These are phyloP conservation scores for Cyclostephanos invisitatus DNA, from an alignment of 108 stramenopile species.

Conservation along the genomic window DNA sequence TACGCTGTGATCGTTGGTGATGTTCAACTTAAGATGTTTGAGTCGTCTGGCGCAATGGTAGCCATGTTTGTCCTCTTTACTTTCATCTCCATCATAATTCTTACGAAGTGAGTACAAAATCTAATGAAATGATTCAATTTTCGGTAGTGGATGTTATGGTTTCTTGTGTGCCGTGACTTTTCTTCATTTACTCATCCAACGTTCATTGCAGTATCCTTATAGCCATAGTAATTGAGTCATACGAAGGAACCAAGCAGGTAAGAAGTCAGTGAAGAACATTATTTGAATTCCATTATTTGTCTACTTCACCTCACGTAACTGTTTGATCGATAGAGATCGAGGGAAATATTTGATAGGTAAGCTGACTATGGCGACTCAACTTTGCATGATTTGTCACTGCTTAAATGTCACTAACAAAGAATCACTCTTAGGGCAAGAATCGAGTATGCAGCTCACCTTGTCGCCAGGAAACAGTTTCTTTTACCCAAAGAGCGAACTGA, in stretches of 20 bases:
- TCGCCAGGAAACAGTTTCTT: conserved; percentile 48
- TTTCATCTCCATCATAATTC: conserved; percentile 49
- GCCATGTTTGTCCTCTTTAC: conserved; percentile 41
- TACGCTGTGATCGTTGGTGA: conserved; percentile 46
- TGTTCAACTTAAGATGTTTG: conserved; percentile 32
- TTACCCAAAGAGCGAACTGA: conserved; percentile 32
- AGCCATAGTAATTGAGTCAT: conserved; percentile 48
- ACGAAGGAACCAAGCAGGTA: conserved; percentile 31
- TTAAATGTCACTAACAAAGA: conserved; percentile 6
- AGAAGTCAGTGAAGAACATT: background rate
- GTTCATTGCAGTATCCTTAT: conserved; percentile 25
- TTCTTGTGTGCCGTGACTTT: background rate
- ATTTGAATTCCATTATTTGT: background rate
- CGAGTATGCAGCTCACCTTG: conserved; percentile 47
- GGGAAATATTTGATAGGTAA: background rate
- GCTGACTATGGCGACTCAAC: background rate
- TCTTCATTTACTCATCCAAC: background rate
- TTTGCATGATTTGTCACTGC: background rate
- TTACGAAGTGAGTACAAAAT: conserved; percentile 20
- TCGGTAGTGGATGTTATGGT: background rate
- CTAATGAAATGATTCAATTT: background rate
- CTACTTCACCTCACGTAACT: background rate
- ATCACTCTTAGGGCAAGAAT: conserved; percentile 41
- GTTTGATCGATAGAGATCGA: background rate
- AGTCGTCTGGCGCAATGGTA: conserved; percentile 29